These are phyloP conservation scores for Pleurotus ostreatus DNA, from an alignment of 768 basidiomycete species.

Conservation along the genomic window DNA sequence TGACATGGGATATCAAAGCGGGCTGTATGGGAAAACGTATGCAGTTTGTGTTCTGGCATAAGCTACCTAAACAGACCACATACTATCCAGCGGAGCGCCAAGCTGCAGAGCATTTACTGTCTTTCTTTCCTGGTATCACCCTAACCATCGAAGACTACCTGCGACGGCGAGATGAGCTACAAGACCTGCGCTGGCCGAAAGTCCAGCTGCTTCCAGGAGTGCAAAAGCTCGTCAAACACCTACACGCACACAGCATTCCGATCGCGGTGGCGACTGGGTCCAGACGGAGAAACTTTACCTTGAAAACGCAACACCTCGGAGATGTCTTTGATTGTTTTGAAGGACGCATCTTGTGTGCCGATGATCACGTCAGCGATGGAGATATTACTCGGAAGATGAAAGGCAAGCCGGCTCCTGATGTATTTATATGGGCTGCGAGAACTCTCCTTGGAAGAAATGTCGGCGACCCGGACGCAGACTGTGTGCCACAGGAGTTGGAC, in stretches of 20 bases:
- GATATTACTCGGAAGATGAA: slow-evolving; percentile 32
- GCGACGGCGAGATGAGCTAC: slow-evolving; percentile 46
- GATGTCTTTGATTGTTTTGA: slow-evolving; percentile 61
- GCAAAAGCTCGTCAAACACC: slow-evolving; percentile 62
- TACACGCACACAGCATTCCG: slow-evolving; percentile 63
- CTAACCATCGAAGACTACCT: slow-evolving; percentile 62
- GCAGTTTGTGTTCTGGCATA: background rate
- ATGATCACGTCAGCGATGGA: slow-evolving; percentile 40
- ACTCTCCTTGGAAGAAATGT: slow-evolving; percentile 53
- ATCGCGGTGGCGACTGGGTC: slow-evolving; percentile 84
- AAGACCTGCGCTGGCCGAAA: slow-evolving; percentile 66
- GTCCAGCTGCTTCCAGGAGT: slow-evolving; percentile 75
- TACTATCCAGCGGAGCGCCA: slow-evolving; percentile 52
- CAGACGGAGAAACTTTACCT: slow-evolving; percentile 54
- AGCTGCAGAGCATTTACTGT: slow-evolving; percentile 64
- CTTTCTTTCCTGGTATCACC: slow-evolving; percentile 71
- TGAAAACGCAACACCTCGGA: slow-evolving; percentile 62
- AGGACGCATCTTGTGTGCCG: slow-evolving; percentile 65
- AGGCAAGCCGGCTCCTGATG: slow-evolving; percentile 82
- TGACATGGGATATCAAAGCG: slow-evolving; percentile 91
- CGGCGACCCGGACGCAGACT: slow-evolving; percentile 37
- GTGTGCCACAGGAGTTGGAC: slow-evolving; percentile 28
- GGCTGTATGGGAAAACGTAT: slow-evolving; percentile 84
- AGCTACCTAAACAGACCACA: background rate
- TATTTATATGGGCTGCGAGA: slow-evolving; percentile 73